Evolutionary conservation across 345 rosid genomes (phyloP), one percentile per base, ranked within the genome.

Genomic region (Brassica juncea): DNA sequence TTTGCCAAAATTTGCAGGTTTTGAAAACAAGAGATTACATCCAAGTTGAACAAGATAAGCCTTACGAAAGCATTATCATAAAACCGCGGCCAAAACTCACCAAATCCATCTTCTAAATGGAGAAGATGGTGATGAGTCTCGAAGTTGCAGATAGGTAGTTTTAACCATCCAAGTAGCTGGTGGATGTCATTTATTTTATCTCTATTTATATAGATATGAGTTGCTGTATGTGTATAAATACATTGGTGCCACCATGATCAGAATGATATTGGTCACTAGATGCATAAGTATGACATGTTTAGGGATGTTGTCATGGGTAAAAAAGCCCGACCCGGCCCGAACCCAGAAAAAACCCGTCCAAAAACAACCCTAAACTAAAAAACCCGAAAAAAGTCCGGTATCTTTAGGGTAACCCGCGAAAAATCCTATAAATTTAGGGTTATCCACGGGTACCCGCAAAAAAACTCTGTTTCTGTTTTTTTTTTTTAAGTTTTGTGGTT

Each of bases 21-120:
- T 89, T 96, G 27, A 93, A 90, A 82, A 92, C 98, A 35, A 96
- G 82, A 86, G 98, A 96, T 80, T 93, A 88, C 84, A 82, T 96
- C 83, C 97, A 92, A 16, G 93, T 89, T 67, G 94, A 96, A 76
- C 99, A 96, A 87, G 82, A 76, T 30, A 88, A 82, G 60, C 90
- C 97, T 8, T 89, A 88, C 27, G 94, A 89, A 66, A 82, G 80
- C 81, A 89, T 96, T 39, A 66, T 42, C 70, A 78, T 93, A 85
- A 89, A 84, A 85, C 89, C 97, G 5, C 82, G 92, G 77, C 80
- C 81, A 67, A 93, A 85, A 90, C 93, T 95, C 78, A 87, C 92
- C 86, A 95, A 90, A 79, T 90, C 99, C 52, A 88, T 84, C 74
- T 94, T 94, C 87, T 92, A 80, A 66, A 39, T 39, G 47, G 54